A percentile compares a stretch with the other conserved stretches of the same genome.
Conservation (phyloP, 441 rosid species). For the Erodium texanum region DNA sequence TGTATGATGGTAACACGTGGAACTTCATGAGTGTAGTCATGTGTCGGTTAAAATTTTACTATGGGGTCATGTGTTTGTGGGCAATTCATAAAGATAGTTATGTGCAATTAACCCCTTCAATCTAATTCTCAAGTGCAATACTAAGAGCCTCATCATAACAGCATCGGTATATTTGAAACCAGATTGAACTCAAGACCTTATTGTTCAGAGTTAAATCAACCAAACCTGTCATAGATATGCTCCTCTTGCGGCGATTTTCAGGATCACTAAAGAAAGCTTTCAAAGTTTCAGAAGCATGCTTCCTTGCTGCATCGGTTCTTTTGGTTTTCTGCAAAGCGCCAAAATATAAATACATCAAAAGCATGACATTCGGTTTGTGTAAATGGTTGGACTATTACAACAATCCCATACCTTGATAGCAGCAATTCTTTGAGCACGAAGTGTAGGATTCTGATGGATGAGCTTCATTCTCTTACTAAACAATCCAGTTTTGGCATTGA, state of each 20-base stretch:
- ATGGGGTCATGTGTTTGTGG: too few relatives aligned
- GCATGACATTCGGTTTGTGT: background rate
- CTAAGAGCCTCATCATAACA: background rate
- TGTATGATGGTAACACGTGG: too few relatives aligned
- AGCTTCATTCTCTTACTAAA: slow-evolving; percentile 89
- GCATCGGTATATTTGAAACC: background rate
- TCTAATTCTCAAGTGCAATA: too few relatives aligned
- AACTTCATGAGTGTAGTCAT: too few relatives aligned
- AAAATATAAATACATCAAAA: background rate
- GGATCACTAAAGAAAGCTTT: slow-evolving; percentile 73
- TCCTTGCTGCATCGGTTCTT: slow-evolving; percentile 81
- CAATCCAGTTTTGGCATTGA: slow-evolving; percentile 90
- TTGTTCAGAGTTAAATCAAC: background rate
- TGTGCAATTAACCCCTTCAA: too few relatives aligned
- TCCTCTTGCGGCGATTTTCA: slow-evolving; percentile 67
- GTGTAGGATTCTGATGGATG: slow-evolving; percentile 70
- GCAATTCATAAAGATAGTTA: too few relatives aligned
- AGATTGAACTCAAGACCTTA: background rate
- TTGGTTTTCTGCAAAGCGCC: slow-evolving; percentile 54
- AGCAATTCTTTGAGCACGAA: slow-evolving; percentile 84
- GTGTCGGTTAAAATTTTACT: too few relatives aligned
- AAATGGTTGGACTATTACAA: background rate
- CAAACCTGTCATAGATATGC: slow-evolving; percentile 86
- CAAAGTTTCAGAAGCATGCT: slow-evolving; percentile 63
- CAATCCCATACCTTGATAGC: slow-evolving; percentile 62